Conservation (phyloP, 306 rosid species). For the Trifolium dubium region DNA sequence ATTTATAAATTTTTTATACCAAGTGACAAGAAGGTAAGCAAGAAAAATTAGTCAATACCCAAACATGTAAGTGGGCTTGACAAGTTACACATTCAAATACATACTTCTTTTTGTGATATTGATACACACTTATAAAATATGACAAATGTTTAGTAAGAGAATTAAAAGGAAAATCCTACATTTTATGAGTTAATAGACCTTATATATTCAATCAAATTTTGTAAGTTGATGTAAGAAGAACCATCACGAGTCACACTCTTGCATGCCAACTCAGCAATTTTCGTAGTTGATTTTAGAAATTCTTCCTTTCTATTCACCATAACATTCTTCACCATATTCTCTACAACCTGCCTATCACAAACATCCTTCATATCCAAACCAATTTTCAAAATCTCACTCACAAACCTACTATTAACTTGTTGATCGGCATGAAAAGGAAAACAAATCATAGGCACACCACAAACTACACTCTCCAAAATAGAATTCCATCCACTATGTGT, state of each 20-base stretch:
- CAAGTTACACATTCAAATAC: too few species aligned
- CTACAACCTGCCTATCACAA: slow-evolving; percentile 41
- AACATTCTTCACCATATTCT: slow-evolving; percentile 42
- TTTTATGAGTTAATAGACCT: not conserved
- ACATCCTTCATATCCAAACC: slow-evolving; percentile 55
- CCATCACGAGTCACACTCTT: slow-evolving; percentile 30
- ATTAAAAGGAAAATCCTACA: not conserved
- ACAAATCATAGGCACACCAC: slow-evolving; percentile 52
- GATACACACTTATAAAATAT: too few species aligned
- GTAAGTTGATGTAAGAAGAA: slow-evolving; percentile 27
- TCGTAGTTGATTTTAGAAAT: slow-evolving; percentile 3
- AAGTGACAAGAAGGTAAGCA: too few species aligned
- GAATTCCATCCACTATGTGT: slow-evolving; percentile 59
- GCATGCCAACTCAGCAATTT: slow-evolving; percentile 32
- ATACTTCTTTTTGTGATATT: too few species aligned
- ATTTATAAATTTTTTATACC: too few species aligned
- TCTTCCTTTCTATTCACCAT: slow-evolving; percentile 33
- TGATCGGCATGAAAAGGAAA: slow-evolving; percentile 46
- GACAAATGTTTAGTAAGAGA: not conserved
- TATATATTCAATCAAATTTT: slow-evolving; percentile 21
- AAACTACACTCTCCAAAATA: slow-evolving; percentile 42
- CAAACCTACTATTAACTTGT: slow-evolving; percentile 47
- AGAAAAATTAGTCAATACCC: too few species aligned
- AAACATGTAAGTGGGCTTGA: too few species aligned
- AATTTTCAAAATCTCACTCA: slow-evolving; percentile 45